These are phyloP conservation scores for Arabidopsis thaliana DNA, from an alignment of 345 rosid genomes.

Conservation along the genomic window TAIR10.1 NC_003071.7:8640001-8640500, in stretches of 20 bases:
- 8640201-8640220: constrained; percentile 77
- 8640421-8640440: constrained; percentile 70
- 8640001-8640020: constrained; percentile 81
- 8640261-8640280: constrained; percentile 93
- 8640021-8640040: constrained; percentile 85
- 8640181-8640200: constrained; percentile 89
- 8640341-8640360: constrained; percentile 86
- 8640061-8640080: constrained; percentile 57
- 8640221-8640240: constrained; percentile 87
- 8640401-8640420: constrained; percentile 73
- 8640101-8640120: constrained; percentile 72
- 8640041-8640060: constrained; percentile 63
- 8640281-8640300: constrained; percentile 66
- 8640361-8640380: constrained; percentile 86
- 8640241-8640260: constrained; percentile 84
- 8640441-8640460: constrained; percentile 72
- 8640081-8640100: constrained; percentile 68
- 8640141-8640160: constrained; percentile 81
- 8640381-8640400: constrained; percentile 64
- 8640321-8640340: constrained; percentile 74
- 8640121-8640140: constrained; percentile 76
- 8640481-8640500: constrained; percentile 59
- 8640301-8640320: constrained; percentile 85
- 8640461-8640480: constrained; percentile 67
- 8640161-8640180: constrained; percentile 72